Percentiles rank a stretch among this genome's conserved stretches.
These are phyloP conservation scores for Pugionium cornutum DNA, from an alignment of 345 rosid genomes.

Conservation along the genomic window DNA sequence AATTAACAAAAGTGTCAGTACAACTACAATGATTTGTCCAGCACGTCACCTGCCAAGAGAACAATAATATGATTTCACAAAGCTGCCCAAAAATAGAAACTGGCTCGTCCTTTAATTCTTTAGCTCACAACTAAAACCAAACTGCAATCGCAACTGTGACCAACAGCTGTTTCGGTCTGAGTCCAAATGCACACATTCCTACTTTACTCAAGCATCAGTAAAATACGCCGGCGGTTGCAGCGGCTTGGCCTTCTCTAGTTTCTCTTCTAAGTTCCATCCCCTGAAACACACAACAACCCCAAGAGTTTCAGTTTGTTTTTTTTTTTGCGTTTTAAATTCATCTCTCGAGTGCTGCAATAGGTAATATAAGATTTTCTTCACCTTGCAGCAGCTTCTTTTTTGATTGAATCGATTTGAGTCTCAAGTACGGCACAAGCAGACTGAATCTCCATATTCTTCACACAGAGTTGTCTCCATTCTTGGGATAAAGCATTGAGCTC, in stretches of 20 bases:
- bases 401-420: constrained; percentile 58
- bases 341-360: constrained; percentile 29
- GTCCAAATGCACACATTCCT: too few relatives aligned
- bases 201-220: too few relatives aligned
- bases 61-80: too few relatives aligned
- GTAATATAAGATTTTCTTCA: constrained; percentile 31
- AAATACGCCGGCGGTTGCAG: background rate
- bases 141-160: too few relatives aligned
- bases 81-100: too few relatives aligned
- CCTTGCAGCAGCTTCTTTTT: constrained; percentile 80
- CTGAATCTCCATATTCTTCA: constrained; percentile 83
- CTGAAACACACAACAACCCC: constrained; percentile 40
- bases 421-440: constrained; percentile 69
- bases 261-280: constrained; percentile 78
- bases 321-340: constrained; percentile 1
- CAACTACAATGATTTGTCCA: background rate
- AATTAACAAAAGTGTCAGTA: too few relatives aligned
- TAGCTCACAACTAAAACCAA: too few relatives aligned
- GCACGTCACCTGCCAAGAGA: too few relatives aligned
- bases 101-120: too few relatives aligned
- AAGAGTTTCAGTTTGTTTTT: constrained; percentile 4
- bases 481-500: constrained; percentile 85
- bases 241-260: constrained; percentile 50
- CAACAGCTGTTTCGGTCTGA: too few relatives aligned
- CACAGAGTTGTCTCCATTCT: constrained; percentile 91